Evolutionary conservation across 306 rosid species (phyloP), one percentile per base, ranked within the genome.

Genomic region (Acacia acuminata): DNA sequence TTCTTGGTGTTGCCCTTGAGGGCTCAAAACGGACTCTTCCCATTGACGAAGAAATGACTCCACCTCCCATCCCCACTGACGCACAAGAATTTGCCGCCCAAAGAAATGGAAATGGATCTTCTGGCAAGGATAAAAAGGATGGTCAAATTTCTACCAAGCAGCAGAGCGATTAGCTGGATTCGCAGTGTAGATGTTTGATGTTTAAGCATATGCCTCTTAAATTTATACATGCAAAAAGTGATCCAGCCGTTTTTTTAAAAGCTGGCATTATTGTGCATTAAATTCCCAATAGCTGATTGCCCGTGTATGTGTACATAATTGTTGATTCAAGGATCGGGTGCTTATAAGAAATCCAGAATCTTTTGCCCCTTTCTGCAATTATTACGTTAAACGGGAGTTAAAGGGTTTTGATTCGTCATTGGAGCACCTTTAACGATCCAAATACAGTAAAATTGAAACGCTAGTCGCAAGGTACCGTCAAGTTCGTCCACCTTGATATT

Each of bases 21-120:
- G 99, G 98, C 72, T 94, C 99, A 44, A 96, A 90, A 87, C 89
- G 97, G 77, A 96, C 97, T 51, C 99, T 96, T 73, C 99, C 94
- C 10, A 94, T 96, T 20, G 96, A 92, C 58, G 99, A 90, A 81
- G 94, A 94, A 22, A 73, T 79, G 83, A 58, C 77, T 75, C 81
- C 89, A 70, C 74, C 92, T 78, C 76, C 85, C 14, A 27, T 61
- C 22, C 81, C 84, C 19, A 53, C 70, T 0, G 98, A 88, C 68
- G 86, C 97, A 50, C 93, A 92, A 78, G 99, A 92, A 80, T 82
- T 88, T 51, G 84, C 93, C 4, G 85, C 89, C 61, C 83, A 80
- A 64, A 76, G 89, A 76, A 90, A 89, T 78, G 93, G 92, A 73
- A 65, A 82, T 64, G 87, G 86, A 60, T 79, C 91, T 66, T 75